These are phyloP conservation scores for Moringa oleifera DNA, from an alignment of 345 rosid species.

Conservation along the genomic window DNA sequence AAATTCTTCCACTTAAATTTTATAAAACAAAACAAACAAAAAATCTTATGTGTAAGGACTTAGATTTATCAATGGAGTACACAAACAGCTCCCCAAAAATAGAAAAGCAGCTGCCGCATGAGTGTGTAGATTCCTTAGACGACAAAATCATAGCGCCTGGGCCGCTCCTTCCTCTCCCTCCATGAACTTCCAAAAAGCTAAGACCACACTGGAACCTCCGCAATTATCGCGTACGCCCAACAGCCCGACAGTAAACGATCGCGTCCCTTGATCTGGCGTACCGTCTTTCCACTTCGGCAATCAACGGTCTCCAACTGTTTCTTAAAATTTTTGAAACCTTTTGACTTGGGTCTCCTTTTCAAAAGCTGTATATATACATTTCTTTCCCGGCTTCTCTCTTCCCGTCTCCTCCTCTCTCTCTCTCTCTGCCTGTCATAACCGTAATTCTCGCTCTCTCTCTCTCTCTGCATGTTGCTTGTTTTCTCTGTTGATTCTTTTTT, in stretches of 20 bases:
- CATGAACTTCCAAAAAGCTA: background rate
- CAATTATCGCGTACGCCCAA: background rate
- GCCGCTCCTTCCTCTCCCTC: too few relatives aligned
- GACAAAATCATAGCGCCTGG: too few relatives aligned
- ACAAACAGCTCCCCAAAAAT: too few relatives aligned
- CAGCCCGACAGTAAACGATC: background rate
- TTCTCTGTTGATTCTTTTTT: background rate
- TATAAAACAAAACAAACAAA: too few relatives aligned
- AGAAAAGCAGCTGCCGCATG: too few relatives aligned
- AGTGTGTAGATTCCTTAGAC: too few relatives aligned
- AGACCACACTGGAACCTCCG: too few relatives aligned
- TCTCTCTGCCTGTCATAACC: background rate
- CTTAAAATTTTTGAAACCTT: background rate
- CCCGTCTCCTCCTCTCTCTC: background rate
- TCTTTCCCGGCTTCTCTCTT: conserved; percentile 2
- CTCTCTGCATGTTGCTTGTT: background rate
- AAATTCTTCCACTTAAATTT: too few relatives aligned
- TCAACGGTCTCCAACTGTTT: conserved; percentile 1
- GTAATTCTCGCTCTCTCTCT: background rate
- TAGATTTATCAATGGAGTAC: too few relatives aligned
- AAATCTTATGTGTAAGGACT: too few relatives aligned
- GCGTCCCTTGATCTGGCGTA: background rate
- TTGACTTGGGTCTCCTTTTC: background rate
- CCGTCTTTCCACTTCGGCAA: background rate
- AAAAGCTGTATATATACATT: conserved; percentile 11